These are phyloP conservation scores for Spongispora temasekensis DNA, from an alignment of 1,284 basidiomycete species.

Conservation along the genomic window DNA sequence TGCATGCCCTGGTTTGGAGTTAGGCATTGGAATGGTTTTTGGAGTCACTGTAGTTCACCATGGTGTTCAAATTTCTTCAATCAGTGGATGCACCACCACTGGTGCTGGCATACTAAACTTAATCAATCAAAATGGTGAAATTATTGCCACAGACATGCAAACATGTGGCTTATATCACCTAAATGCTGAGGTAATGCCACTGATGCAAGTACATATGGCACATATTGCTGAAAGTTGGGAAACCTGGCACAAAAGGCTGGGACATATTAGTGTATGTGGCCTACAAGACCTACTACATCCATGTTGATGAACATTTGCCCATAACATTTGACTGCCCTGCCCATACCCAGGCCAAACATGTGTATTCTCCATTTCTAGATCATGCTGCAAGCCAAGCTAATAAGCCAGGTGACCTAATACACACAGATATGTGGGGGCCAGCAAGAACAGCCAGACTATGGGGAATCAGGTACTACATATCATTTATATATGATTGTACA, in stretches of 20 bases:
- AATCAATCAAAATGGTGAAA: not conserved
- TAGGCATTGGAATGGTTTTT: too few relatives aligned
- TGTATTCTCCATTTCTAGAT: not conserved
- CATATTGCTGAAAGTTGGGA: not conserved
- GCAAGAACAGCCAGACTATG: not conserved
- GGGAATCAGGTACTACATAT: too few relatives aligned
- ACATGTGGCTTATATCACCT: not conserved
- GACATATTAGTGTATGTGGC: not conserved
- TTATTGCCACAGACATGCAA: not conserved
- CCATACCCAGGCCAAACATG: not conserved
- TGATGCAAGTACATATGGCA: rapidly evolving
- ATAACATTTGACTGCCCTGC: not conserved
- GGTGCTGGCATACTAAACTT: not conserved
- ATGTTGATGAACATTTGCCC: not conserved
- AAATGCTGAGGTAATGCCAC: not conserved
- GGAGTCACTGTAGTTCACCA: too few relatives aligned
- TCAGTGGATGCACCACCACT: not conserved
- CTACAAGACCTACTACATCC: not conserved
- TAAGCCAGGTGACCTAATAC: not conserved
- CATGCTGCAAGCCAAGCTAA: not conserved
- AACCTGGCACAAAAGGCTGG: not conserved
- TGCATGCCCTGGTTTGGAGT: too few relatives aligned
- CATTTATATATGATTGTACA: too few relatives aligned
- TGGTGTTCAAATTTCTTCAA: not conserved
- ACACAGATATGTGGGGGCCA: not conserved